Evolutionary conservation across 495 filamentous ascomycete genomes (phyloP).

Genomic region (Margaritispora aquatica): DNA sequence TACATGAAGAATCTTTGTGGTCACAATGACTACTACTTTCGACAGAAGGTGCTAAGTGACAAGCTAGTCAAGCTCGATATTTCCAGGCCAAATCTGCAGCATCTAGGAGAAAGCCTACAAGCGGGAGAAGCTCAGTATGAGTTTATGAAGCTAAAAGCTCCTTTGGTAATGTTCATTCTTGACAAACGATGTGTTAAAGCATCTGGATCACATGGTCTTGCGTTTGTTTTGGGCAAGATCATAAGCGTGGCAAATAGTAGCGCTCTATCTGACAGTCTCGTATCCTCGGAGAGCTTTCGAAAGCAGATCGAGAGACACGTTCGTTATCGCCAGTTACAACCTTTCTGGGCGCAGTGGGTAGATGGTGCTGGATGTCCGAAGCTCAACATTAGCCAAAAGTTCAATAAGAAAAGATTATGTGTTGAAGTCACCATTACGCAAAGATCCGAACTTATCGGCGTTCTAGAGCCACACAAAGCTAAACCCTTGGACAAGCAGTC

Average conservation of each 20-base stretch:
- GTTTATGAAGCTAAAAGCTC: conserved; percentile 88
- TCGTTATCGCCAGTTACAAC: conserved; percentile 67
- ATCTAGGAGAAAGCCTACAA: conserved; percentile 68
- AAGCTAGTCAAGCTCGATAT: conserved; percentile 74
- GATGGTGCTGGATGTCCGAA: conserved; percentile 78
- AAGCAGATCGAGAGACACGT: conserved; percentile 79
- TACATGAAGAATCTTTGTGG: conserved; percentile 87
- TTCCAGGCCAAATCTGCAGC: conserved; percentile 72
- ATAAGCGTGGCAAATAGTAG: conserved; percentile 78
- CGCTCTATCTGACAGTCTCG: conserved; percentile 56
- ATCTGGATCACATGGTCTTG: conserved; percentile 73
- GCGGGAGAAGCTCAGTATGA: conserved; percentile 79
- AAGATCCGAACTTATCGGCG: conserved; percentile 47
- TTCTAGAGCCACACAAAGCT: background rate
- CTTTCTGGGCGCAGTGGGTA: conserved; percentile 93
- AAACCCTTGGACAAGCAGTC: conserved; percentile 43
- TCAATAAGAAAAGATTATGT: conserved; percentile 96
- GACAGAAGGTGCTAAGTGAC: conserved; percentile 82
- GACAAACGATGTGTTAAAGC: conserved; percentile 85
- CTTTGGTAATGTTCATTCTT: conserved; percentile 86
- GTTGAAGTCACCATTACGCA: conserved; percentile 91
- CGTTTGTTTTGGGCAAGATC: conserved; percentile 75
- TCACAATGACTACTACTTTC: conserved; percentile 88
- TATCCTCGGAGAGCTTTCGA: conserved; percentile 70
- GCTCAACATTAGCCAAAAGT: conserved; percentile 76